Percentiles rank a stretch among this genome's conserved stretches.
Evolutionary conservation across 2,329 filamentous ascomycete genomes (phyloP).

Genomic region (Penicillium sp.): DNA sequence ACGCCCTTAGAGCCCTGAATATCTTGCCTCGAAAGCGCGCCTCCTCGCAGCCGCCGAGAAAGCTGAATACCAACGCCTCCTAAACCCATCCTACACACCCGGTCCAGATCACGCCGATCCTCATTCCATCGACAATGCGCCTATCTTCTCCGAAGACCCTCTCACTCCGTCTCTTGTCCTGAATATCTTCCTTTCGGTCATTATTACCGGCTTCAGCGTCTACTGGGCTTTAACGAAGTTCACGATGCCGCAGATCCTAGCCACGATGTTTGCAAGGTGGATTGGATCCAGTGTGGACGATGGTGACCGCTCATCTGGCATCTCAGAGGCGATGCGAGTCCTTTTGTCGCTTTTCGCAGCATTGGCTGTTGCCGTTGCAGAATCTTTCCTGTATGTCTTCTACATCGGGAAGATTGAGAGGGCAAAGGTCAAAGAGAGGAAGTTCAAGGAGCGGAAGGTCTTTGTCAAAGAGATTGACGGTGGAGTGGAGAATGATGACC

Average conservation of each 20-base stretch:
- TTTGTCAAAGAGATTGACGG: constrained; percentile 16
- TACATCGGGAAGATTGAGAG: constrained; percentile 50
- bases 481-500: background rate
- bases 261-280: constrained; percentile 23
- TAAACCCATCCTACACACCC: constrained; percentile 61
- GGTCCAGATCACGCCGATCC: constrained; percentile 49
- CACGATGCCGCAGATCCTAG: constrained; percentile 37
- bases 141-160: constrained; percentile 32
- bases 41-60: constrained; percentile 83
- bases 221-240: constrained; percentile 49
- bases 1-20: constrained; percentile 67
- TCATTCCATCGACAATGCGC: constrained; percentile 12
- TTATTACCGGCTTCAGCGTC: constrained; percentile 62
- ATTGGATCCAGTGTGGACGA: constrained; percentile 10
- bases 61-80: constrained; percentile 79
- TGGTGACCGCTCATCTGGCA: constrained; percentile 9
- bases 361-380: constrained; percentile 50
- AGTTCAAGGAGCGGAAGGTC: constrained; percentile 17
- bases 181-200: constrained; percentile 85
- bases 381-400: constrained; percentile 51
- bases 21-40: constrained; percentile 83
- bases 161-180: constrained; percentile 67
- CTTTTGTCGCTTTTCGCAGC: constrained; percentile 46
- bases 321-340: constrained; percentile 39
- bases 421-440: constrained; percentile 17